Evolutionary conservation across 306 rosid species (phyloP).

Genomic region (Malus sylvestris): DNA sequence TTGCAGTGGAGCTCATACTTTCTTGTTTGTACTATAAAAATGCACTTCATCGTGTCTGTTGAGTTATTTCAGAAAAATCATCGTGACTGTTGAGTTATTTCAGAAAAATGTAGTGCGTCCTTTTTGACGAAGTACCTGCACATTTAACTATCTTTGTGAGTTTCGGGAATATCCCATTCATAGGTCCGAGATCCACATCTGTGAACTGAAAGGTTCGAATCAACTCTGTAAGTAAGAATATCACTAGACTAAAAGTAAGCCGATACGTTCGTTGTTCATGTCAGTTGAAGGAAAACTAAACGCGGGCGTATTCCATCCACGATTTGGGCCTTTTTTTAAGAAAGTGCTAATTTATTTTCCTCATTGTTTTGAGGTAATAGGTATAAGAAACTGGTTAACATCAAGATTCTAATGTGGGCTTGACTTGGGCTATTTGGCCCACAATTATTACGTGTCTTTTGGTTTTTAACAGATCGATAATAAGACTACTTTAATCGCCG

Average conservation of each 20-base stretch:
- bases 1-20: not conserved
- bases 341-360: too few species aligned
- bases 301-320: too few species aligned
- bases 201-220: too few species aligned
- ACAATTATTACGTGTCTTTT: not conserved
- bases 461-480: not conserved
- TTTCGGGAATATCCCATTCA: too few species aligned
- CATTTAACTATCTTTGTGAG: not conserved
- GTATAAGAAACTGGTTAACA: too few species aligned
- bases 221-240: too few species aligned
- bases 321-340: too few species aligned
- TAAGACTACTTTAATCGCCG: rapidly evolving
- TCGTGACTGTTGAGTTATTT: not conserved
- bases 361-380: too few species aligned
- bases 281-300: not conserved
- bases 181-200: too few species aligned
- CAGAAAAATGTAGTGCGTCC: not conserved
- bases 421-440: not conserved
- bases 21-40: not conserved
- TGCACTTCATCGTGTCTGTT: not conserved
- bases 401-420: not conserved
- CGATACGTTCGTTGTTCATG: not conserved
- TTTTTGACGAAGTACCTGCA: not conserved
- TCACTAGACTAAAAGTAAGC: too few species aligned
- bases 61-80: not conserved